Evolutionary conservation across 352 stramenopile species (phyloP).

Genomic region (Phytophthora sansomeana): DNA sequence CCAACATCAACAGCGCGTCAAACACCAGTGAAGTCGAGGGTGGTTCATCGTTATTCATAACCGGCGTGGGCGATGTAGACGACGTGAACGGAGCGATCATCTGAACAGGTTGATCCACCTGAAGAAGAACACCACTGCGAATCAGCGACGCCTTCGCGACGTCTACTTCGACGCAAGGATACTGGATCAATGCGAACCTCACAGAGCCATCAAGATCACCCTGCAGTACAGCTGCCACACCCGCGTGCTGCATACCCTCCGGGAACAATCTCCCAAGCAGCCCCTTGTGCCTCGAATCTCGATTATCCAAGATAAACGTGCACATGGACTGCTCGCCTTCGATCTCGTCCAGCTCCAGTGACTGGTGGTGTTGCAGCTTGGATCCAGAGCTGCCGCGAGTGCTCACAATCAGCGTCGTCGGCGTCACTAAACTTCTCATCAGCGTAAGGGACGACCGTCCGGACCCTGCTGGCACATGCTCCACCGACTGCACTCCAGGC

Average conservation of each 20-base stretch:
- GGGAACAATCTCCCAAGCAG: slow-evolving; percentile 45
- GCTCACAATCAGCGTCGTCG: slow-evolving; percentile 54
- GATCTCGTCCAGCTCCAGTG: slow-evolving; percentile 54
- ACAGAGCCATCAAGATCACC: slow-evolving; percentile 65
- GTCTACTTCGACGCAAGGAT: slow-evolving; percentile 6
- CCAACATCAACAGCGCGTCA: slow-evolving; percentile 35
- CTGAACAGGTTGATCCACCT: slow-evolving; percentile 43
- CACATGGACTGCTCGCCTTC: slow-evolving; percentile 77
- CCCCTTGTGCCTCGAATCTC: slow-evolving; percentile 7
- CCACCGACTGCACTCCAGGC: slow-evolving; percentile 49
- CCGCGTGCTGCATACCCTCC: slow-evolving; percentile 2
- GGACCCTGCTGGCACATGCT: slow-evolving; percentile 17
- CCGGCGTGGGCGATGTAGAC: neutral
- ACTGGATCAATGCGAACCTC: slow-evolving; percentile 43
- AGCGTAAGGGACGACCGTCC: slow-evolving; percentile 36
- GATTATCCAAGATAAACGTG: slow-evolving; percentile 32
- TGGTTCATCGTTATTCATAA: neutral
- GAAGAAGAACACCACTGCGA: slow-evolving; percentile 26
- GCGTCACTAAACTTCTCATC: slow-evolving; percentile 59
- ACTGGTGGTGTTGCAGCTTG: slow-evolving; percentile 6
- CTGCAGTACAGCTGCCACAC: slow-evolving; percentile 52
- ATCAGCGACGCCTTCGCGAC: slow-evolving; percentile 22
- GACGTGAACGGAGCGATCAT: slow-evolving; percentile 41
- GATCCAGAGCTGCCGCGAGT: neutral
- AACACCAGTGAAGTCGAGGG: neutral